phyloP scores from a whole-genome alignment of 306 rosid genomes.

The apple (Malus domestica) region DNA sequence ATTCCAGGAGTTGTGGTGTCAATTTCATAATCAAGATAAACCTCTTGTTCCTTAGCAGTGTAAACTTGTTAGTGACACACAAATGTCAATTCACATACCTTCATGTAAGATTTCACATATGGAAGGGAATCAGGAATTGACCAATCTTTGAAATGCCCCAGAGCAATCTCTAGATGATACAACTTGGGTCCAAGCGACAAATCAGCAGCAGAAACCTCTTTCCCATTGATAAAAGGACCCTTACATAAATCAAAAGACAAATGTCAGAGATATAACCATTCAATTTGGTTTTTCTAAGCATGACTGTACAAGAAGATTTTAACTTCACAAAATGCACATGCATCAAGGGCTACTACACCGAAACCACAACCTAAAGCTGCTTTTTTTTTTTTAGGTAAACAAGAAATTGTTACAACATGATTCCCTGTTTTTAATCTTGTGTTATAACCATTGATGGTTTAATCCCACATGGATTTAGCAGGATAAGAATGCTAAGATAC shows the following conservation, averaged over 20 bases:
- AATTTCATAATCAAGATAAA: background rate
- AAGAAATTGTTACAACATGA: background rate
- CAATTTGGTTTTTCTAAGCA: background rate
- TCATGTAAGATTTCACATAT: conserved; percentile 46
- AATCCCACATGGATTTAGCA: background rate
- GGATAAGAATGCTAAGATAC: background rate
- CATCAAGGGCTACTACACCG: background rate
- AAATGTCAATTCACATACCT: conserved; percentile 37
- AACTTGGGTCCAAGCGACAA: conserved; percentile 88
- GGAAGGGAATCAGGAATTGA: conserved; percentile 70
- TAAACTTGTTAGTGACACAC: background rate
- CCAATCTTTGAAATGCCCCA: conserved; percentile 86
- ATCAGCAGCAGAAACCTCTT: conserved; percentile 67
- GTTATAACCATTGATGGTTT: no score
- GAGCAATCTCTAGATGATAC: conserved; percentile 79
- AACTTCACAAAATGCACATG: background rate
- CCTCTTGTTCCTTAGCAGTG: background rate
- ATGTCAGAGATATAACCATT: background rate
- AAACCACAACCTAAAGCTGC: background rate
- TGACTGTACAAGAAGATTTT: background rate
- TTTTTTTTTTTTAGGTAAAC: background rate
- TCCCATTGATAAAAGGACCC: conserved; percentile 91
- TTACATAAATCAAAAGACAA: conserved; percentile 6
- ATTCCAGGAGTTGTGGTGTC: background rate
- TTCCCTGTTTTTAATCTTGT: background rate